phyloP scores from a whole-genome alignment of 805 yeast species.

The Tetrapisispora pingtungensis region DNA sequence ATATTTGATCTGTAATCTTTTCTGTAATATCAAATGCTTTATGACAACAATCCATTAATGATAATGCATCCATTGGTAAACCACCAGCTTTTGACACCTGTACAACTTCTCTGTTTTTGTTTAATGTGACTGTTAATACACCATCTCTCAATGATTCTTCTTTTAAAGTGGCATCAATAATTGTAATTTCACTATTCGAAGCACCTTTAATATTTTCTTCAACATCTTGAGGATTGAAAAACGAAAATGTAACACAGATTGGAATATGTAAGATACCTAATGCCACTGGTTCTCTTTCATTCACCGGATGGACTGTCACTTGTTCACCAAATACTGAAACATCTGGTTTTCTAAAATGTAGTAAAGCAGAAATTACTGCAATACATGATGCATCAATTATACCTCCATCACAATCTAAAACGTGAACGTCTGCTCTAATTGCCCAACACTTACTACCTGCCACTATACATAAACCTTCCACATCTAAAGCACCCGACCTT shows the following conservation, averaged over 20 bases:
- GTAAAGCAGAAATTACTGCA: constrained; percentile 78
- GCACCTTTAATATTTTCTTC: constrained; percentile 68
- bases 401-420: constrained; percentile 86
- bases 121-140: constrained; percentile 71
- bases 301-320: constrained; percentile 55
- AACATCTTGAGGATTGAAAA: constrained; percentile 56
- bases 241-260: constrained; percentile 79
- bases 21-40: constrained; percentile 58
- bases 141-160: constrained; percentile 78
- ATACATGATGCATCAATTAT: constrained; percentile 82
- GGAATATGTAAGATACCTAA: constrained; percentile 83
- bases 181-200: constrained; percentile 44
- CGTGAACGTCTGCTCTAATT: constrained; percentile 81
- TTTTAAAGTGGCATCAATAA: constrained; percentile 65
- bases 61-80: constrained; percentile 62
- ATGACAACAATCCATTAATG: constrained; percentile 57
- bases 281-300: constrained; percentile 81
- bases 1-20: constrained; percentile 53
- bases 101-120: constrained; percentile 83
- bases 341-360: constrained; percentile 80
- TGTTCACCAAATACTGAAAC: constrained; percentile 59
- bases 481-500: constrained; percentile 81
- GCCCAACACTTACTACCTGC: constrained; percentile 92
- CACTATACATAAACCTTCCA: constrained; percentile 80
- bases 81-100: constrained; percentile 91